Conservation (phyloP, 192 early-diverging fungal genomes). For the Coemansia asiatica region DNA sequence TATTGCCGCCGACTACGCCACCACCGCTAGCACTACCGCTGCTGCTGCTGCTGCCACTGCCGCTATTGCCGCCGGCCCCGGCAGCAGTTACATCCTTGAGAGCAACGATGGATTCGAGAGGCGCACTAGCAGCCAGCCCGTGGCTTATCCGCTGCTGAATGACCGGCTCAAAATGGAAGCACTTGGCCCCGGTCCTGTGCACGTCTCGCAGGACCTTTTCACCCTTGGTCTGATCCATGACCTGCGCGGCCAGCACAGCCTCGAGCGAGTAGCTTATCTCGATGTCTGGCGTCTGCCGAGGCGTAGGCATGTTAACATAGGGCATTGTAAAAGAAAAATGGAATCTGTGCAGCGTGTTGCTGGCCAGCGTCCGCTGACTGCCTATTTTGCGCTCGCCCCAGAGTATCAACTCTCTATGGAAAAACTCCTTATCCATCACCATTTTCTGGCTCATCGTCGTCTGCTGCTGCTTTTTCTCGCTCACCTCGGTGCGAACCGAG, state of each 20-base stretch:
- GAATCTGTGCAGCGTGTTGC: conserved; percentile 46
- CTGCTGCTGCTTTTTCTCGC: conserved; percentile 35
- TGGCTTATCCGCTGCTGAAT: conserved; percentile 35
- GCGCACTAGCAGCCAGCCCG: conserved; percentile 18
- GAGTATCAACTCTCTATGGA: conserved; percentile 46
- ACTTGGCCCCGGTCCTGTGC: conserved; percentile 41
- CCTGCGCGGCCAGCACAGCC: conserved; percentile 41
- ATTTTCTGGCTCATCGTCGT: conserved; percentile 47
- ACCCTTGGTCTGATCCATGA: conserved; percentile 29
- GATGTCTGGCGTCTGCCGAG: conserved; percentile 51
- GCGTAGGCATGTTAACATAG: conserved; percentile 55
- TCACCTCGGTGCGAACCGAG: conserved; percentile 19
- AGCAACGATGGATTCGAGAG: conserved; percentile 36
- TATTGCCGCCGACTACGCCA: conserved; percentile 2
- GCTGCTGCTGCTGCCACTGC: background rate
- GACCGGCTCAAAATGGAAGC: conserved; percentile 50
- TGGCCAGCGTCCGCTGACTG: conserved; percentile 24
- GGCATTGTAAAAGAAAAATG: conserved; percentile 58
- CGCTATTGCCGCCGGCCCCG: background rate
- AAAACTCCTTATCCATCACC: conserved; percentile 58
- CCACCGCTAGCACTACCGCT: background rate
- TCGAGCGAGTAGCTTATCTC: conserved; percentile 53
- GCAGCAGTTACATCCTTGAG: conserved; percentile 28
- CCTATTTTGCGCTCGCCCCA: conserved; percentile 47
- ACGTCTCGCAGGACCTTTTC: conserved; percentile 40